Base-by-base conservation (phyloP, 1,284 basidiomycete genomes). In the Ganoderma multipileum region DNA sequence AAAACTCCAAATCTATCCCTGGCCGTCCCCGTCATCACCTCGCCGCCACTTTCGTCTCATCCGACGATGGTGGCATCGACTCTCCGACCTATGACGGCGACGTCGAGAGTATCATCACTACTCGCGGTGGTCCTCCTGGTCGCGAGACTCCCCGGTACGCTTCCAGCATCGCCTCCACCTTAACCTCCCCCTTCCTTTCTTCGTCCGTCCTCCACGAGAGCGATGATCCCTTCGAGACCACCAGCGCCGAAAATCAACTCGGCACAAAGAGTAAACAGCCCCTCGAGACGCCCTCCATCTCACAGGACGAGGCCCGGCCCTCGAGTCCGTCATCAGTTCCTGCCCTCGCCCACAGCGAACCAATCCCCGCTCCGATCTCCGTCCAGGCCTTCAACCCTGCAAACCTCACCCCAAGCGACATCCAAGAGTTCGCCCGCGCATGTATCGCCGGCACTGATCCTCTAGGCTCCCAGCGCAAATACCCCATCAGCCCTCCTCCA, bases 21-120 rank as follows among this genome's bases (percentile, higher is more conserved):
- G 69, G 44, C 41, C 75, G 42, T 68, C 73, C 64, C 26, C 73
- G 44, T 42, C 66, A 64, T 68, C 72, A 61, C 67, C 76, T 66
- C 71, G 77, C 68, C 88, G 89, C 77, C 86, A 87, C 67, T 83
- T 87, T 91, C 68, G 79, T 89, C 66, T 89, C 87, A 26, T 91
- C 92, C 73, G 91, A 92, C 63, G 88, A 89, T 74, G 71, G 70
- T 50, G 91, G 92, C 67, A 85, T 91, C 12, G 93, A 94, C 76
- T 92, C 91, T 0, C 92, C 92, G 39, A 96, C 95, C 0, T 96
- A 96, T 78, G 95, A 97, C 76, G 95, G 95, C 54, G 95, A 97
- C 80, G 85, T 97, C 68, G 95, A 97, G 79, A 92, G 89, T 62
- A 90, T 87, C 76, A 90, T 86, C 76, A 88, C 91, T 6, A 91